These are phyloP conservation scores for Zymoseptoria crescenta DNA, from an alignment of 2,329 filamentous ascomycete species.

Conservation along the genomic window DNA sequence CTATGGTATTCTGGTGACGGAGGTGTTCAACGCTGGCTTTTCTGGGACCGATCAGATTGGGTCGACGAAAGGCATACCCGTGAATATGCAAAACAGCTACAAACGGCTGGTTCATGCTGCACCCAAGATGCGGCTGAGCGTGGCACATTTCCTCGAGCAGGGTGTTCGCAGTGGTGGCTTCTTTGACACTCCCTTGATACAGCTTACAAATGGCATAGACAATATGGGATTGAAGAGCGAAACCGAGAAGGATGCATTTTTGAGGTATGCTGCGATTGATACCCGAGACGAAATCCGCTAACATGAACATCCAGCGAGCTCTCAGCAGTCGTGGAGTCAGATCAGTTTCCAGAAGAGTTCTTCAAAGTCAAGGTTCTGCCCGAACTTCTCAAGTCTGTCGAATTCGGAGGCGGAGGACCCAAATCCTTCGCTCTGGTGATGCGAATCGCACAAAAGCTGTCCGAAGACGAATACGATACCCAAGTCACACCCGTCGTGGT, in stretches of 20 bases:
- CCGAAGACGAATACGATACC: constrained; percentile 79
- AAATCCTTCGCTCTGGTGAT: constrained; percentile 83
- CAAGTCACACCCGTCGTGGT: constrained; percentile 81
- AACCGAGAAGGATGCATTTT: constrained; percentile 73
- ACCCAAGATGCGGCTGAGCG: constrained; percentile 77
- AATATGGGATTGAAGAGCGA: constrained; percentile 83
- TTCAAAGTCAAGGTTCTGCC: constrained; percentile 96
- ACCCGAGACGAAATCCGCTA: not conserved
- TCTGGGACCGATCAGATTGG: constrained; percentile 68
- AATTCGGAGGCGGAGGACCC: constrained; percentile 90
- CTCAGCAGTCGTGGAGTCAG: constrained; percentile 61
- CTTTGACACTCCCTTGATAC: constrained; percentile 88
- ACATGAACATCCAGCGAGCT: constrained; percentile 51
- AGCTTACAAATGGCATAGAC: constrained; percentile 85
- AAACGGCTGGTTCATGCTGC: constrained; percentile 82
- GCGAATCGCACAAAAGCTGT: constrained; percentile 81
- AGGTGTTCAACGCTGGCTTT: constrained; percentile 86
- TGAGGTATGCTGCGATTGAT: constrained; percentile 48
- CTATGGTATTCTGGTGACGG: constrained; percentile 75
- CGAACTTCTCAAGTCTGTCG: constrained; percentile 95
- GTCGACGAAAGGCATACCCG: constrained; percentile 78
- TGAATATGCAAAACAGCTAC: constrained; percentile 83
- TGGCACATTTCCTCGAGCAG: constrained; percentile 82
- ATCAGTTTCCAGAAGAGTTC: constrained; percentile 96
- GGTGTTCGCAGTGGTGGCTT: constrained; percentile 75